Conservation (phyloP, 2,329 filamentous ascomycete species). For the Pseudogymnoascus destructans region DNA sequence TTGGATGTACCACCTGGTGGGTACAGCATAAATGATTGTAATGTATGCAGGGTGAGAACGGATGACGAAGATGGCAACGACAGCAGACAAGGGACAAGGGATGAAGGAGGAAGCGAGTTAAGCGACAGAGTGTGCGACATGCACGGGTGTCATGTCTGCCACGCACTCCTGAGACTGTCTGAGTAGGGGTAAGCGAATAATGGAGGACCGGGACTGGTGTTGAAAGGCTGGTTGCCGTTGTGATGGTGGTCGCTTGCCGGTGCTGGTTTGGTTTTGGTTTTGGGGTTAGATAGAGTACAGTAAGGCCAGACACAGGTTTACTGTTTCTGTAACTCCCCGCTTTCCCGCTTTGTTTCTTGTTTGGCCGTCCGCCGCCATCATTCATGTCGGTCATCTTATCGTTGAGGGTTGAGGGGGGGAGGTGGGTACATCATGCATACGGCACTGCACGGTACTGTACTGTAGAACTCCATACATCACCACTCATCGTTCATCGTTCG, state of each 20-base stretch:
- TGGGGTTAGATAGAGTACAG: neutral
- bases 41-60: neutral
- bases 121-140: neutral
- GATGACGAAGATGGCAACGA: neutral
- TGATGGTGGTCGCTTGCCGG: neutral
- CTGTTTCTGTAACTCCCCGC: neutral
- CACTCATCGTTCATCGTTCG: neutral
- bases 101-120: neutral
- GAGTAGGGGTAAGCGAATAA: neutral
- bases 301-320: neutral
- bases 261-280: neutral
- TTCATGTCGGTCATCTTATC: neutral
- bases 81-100: neutral
- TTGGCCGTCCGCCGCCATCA: neutral
- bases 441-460: neutral
- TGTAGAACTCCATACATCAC: neutral
- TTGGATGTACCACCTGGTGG: neutral
- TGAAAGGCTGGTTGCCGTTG: constrained; percentile 1
- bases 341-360: neutral
- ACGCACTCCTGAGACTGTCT: neutral
- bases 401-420: neutral
- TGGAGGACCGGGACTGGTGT: neutral
- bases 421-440: neutral
- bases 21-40: neutral
- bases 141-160: neutral